Evolutionary conservation across 2,329 filamentous ascomycete species (phyloP).

Genomic region (Alternaria sp.): DNA sequence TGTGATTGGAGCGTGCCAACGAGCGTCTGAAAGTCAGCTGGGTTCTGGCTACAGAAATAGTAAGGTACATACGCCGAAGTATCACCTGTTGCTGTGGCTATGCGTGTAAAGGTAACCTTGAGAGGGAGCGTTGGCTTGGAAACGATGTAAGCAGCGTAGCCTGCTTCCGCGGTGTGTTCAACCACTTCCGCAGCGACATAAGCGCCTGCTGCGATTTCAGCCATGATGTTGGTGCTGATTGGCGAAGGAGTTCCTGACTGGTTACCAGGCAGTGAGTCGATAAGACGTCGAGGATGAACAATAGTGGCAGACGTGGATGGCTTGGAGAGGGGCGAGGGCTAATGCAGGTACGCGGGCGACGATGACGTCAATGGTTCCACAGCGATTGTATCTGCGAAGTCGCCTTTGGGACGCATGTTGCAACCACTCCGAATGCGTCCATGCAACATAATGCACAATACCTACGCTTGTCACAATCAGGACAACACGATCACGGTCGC

Average conservation of each 20-base stretch:
- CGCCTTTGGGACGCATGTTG: neutral
- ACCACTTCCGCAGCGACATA: conserved; percentile 51
- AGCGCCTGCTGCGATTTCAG: conserved; percentile 52
- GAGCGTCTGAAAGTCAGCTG: conserved; percentile 35
- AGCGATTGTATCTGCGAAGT: neutral
- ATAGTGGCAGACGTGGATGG: neutral
- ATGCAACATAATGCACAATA: neutral
- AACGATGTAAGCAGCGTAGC: conserved; percentile 53
- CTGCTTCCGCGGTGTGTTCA: conserved; percentile 52
- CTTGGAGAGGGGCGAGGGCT: conserved; percentile 5
- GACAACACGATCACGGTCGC: neutral
- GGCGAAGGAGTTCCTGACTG: neutral
- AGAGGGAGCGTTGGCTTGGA: conserved; percentile 55
- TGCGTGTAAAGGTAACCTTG: conserved; percentile 53
- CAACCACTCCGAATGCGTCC: neutral
- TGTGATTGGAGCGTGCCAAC: conserved; percentile 50
- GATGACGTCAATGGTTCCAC: conserved; percentile 17
- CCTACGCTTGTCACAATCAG: neutral
- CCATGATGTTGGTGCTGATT: conserved; percentile 37
- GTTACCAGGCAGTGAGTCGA: neutral
- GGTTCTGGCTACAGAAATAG: neutral
- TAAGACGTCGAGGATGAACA: neutral
- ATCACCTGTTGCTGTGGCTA: conserved; percentile 51
- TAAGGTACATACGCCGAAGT: conserved; percentile 35
- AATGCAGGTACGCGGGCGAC: conserved; percentile 15